These are phyloP conservation scores for Vicia faba DNA, from an alignment of 306 rosid species.

Conservation along the genomic window DNA sequence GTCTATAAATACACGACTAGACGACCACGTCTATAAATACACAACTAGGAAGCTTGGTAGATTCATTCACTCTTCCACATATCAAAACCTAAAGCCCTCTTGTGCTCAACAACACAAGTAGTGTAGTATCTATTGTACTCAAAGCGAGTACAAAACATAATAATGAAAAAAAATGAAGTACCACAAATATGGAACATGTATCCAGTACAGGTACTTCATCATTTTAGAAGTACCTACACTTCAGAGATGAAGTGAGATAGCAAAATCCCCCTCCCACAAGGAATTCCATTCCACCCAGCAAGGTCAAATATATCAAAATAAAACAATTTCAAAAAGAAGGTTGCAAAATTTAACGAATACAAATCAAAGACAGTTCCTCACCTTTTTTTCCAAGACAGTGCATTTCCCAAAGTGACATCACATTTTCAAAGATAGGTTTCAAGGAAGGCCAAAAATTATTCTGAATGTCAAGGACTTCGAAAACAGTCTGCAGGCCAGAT, in stretches of 20 bases:
- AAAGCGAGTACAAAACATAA: too few species aligned
- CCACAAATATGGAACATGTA: too few species aligned
- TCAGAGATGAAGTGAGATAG: conserved; percentile 1
- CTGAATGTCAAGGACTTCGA: conserved; percentile 82
- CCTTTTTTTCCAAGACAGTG: conserved; percentile 49
- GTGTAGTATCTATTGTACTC: too few species aligned
- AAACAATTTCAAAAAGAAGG: conserved; percentile 11
- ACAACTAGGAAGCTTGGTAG: too few species aligned
- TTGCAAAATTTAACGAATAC: conserved; percentile 17
- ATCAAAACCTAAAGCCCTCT: too few species aligned
- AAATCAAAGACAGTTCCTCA: conserved; percentile 52
- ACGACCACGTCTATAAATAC: too few species aligned
- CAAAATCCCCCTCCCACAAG: background rate
- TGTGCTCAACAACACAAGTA: too few species aligned
- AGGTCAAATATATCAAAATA: conserved; percentile 19
- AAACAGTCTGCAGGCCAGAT: conserved; percentile 69
- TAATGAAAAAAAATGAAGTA: too few species aligned
- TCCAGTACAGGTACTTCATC: too few species aligned
- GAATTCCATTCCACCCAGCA: conserved; percentile 14
- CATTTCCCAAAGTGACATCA: conserved; percentile 61
- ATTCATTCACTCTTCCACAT: too few species aligned
- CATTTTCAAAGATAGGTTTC: conserved; percentile 51
- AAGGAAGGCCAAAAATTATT: conserved; percentile 76
- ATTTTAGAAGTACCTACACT: too few species aligned
- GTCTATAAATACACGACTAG: too few species aligned